Conservation (phyloP, 1,284 basidiomycete genomes). For the Ganoderma multipileum region DNA sequence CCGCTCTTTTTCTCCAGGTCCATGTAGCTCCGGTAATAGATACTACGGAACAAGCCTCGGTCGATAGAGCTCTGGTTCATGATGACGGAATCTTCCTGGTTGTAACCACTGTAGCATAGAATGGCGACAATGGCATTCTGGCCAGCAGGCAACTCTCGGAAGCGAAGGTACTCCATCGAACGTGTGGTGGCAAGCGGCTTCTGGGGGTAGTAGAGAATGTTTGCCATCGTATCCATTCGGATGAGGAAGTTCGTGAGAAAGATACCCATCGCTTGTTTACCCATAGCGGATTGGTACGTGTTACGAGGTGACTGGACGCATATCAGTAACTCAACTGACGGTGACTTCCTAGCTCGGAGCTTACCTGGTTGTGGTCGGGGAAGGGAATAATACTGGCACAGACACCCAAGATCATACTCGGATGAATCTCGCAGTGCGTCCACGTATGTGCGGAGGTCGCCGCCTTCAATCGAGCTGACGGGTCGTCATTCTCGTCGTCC, state of each 20-base stretch:
- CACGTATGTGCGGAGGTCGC: constrained; percentile 87
- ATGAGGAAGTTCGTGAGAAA: constrained; percentile 97
- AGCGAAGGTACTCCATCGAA: constrained; percentile 98
- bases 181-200: constrained; percentile 98
- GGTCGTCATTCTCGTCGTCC: constrained; percentile 80
- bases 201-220: constrained; percentile 98
- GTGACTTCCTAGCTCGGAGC: constrained; percentile 34
- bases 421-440: constrained; percentile 99
- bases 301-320: constrained; percentile 90
- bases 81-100: constrained; percentile 99
- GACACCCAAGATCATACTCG: constrained; percentile 98
- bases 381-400: constrained; percentile 99
- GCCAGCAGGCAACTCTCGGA: constrained; percentile 96
- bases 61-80: constrained; percentile 99
- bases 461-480: constrained; percentile 87
- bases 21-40: constrained; percentile 99
- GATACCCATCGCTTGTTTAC: constrained; percentile 99
- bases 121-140: constrained; percentile 99
- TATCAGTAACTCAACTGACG: constrained; percentile 24
- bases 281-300: constrained; percentile 99
- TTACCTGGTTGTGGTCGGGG: constrained; percentile 98
- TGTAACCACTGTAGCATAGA: constrained; percentile 98
- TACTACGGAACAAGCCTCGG: constrained; percentile 96
- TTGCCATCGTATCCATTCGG: constrained; percentile 99
- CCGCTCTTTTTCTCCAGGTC: constrained; percentile 98